Evolutionary conservation across 2,329 filamentous ascomycete genomes (phyloP), one percentile per base, ranked within the genome.

Genomic region (Salinomyces thailandicus): DNA sequence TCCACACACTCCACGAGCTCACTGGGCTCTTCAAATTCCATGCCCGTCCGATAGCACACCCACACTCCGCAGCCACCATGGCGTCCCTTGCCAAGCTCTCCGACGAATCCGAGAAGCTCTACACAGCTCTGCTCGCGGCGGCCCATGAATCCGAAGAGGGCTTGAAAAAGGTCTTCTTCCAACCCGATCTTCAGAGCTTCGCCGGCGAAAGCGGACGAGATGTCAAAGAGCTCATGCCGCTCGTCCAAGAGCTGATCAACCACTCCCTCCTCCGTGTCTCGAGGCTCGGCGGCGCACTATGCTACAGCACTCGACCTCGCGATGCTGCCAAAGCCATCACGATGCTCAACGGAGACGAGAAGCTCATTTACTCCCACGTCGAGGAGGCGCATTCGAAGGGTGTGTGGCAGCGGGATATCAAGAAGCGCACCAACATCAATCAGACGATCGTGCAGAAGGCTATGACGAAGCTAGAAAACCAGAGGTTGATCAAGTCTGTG

Each of bases 321-420:
- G 44, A 44, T 20, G 46, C 46, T 3, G 48, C 49, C 2, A 32
- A 38, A 30, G 63, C 62, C 35, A 52, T 68, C 40, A 52, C 54
- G 15, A 62, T 62, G 37, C 62, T 78, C 38, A 69, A 59, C 41
- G 59, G 75, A 42, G 77, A 89, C 53, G 89, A 96, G 62, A 75
- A 77, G 54, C 72, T 94, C 55, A 81, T 96, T 17, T 96, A 93
- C 70, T 77, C 79, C 47, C 75, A 85, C 50, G 89, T 98, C 55
- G 89, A 96, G 62, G 80, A 84, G 49, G 79, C 83, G 18, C 84
- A 82, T 45, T 74, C 76, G 46, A 81, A 85, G 52, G 91, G 89
- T 42, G 85, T 94, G 53, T 98, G 91, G 91, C 81, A 81, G 43
- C 85, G 85, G 57, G 81, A 78, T 11, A 79, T 98, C 50, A 84